Conservation (phyloP, 1,139 yeast species). For the Candida glucosophila region DNA sequence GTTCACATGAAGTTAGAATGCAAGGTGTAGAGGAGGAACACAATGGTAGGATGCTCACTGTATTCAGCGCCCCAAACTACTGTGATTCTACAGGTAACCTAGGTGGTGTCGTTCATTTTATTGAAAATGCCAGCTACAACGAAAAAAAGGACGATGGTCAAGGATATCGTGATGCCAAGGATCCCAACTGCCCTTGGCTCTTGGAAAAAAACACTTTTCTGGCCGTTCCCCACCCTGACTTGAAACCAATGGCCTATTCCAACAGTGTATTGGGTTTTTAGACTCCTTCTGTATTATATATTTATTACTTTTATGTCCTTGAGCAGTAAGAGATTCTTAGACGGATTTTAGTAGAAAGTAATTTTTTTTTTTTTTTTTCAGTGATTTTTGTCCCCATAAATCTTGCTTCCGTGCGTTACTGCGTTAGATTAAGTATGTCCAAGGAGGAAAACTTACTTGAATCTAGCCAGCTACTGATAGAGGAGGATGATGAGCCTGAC, state of each 20-base stretch:
- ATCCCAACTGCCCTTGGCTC: constrained; percentile 37
- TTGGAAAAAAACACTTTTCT: constrained; percentile 52
- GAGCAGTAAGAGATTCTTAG: no score
- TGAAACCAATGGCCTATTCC: constrained; percentile 96
- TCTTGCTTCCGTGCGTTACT: no score
- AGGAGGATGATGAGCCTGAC: constrained; percentile 55
- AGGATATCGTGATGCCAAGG: constrained; percentile 43
- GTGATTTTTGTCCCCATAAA: no score
- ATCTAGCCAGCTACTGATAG: no score
- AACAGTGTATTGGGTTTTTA: constrained; percentile 46
- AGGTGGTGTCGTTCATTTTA: constrained; percentile 77
- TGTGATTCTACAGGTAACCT: constrained; percentile 87
- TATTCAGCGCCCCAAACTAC: constrained; percentile 95
- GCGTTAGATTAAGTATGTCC: no score
- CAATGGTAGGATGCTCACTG: constrained; percentile 76
- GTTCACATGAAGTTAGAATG: constrained; percentile 95
- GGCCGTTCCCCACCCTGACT: constrained; percentile 85
- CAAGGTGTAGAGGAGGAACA: constrained; percentile 87
- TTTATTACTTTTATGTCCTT: constrained; percentile 1
- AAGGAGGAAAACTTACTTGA: constrained; percentile 1
- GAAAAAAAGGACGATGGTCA: constrained; percentile 31
- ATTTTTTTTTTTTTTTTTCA: no score
- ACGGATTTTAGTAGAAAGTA: no score
- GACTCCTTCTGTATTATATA: no score
- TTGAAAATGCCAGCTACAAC: constrained; percentile 26